Evolutionary conservation across 2,329 filamentous ascomycete species (phyloP).

Genomic region (Gaeumannomyces sp.): DNA sequence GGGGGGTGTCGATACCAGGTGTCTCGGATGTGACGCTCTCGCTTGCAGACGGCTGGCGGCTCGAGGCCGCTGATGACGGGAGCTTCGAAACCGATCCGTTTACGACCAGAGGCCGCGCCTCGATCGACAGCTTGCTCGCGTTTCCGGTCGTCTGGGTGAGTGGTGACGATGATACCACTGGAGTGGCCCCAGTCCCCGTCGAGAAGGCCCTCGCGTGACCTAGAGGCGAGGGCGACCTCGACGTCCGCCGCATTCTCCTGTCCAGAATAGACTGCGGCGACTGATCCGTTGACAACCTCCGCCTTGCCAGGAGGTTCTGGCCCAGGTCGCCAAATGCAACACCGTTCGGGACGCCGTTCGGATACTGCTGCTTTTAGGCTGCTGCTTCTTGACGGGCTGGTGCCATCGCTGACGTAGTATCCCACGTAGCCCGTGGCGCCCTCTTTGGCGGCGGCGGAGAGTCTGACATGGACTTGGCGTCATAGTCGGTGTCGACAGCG

Average conservation of each 20-base stretch:
- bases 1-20: slow-evolving; percentile 29
- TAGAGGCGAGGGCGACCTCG: slow-evolving; percentile 50
- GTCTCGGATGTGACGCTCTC: slow-evolving; percentile 23
- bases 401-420: slow-evolving; percentile 30
- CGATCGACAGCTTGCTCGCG: slow-evolving; percentile 26
- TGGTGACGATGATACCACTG: slow-evolving; percentile 30
- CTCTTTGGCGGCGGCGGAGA: slow-evolving; percentile 38
- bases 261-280: slow-evolving; percentile 48
- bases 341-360: slow-evolving; percentile 29
- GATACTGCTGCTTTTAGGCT: slow-evolving; percentile 20
- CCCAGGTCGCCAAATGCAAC: slow-evolving; percentile 41
- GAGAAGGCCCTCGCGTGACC: slow-evolving; percentile 43
- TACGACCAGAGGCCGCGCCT: slow-evolving; percentile 32
- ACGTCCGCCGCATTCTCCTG: slow-evolving; percentile 44
- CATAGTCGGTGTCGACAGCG: slow-evolving; percentile 35
- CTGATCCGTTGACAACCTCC: slow-evolving; percentile 47
- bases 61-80: slow-evolving; percentile 19
- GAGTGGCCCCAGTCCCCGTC: slow-evolving; percentile 31
- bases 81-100: slow-evolving; percentile 33
- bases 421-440: slow-evolving; percentile 34
- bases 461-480: slow-evolving; percentile 34
- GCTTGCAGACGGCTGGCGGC: slow-evolving; percentile 21
- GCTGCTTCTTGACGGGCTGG: slow-evolving; percentile 19
- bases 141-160: slow-evolving; percentile 25
- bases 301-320: slow-evolving; percentile 32